Conservation (phyloP, 345 rosid genomes). For the Anastatica hierochuntica region DNA sequence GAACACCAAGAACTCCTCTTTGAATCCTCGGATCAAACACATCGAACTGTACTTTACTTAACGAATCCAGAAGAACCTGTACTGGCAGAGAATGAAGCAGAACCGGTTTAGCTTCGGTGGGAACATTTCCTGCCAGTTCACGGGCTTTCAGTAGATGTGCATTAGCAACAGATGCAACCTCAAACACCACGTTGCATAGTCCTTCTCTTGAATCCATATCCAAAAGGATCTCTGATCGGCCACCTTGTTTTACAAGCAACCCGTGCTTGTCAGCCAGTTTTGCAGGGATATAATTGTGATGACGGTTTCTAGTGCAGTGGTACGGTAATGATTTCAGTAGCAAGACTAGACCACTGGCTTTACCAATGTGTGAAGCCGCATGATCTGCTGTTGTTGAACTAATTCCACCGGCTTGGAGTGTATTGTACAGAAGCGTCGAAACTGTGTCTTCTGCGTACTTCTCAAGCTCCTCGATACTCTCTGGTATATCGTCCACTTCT, state of each 20-base stretch:
- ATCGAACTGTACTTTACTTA: constrained; percentile 57
- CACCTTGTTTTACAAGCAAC: constrained; percentile 52
- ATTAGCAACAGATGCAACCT: constrained; percentile 84
- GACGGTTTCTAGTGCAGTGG: constrained; percentile 66
- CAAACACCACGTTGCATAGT: constrained; percentile 56
- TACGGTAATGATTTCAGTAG: constrained; percentile 71
- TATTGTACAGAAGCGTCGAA: constrained; percentile 68
- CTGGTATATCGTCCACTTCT: constrained; percentile 57
- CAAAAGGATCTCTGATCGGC: constrained; percentile 41
- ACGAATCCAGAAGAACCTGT: constrained; percentile 56
- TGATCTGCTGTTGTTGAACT: constrained; percentile 75
- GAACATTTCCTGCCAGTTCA: constrained; percentile 50
- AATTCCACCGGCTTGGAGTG: constrained; percentile 82
- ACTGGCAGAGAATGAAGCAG: constrained; percentile 74
- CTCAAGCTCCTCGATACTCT: constrained; percentile 60
- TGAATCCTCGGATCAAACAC: constrained; percentile 73
- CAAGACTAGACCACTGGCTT: constrained; percentile 85
- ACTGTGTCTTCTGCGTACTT: constrained; percentile 78
- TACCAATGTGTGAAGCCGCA: constrained; percentile 85
- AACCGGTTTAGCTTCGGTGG: constrained; percentile 59
- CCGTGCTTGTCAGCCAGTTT: constrained; percentile 71
- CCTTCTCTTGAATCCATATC: constrained; percentile 58
- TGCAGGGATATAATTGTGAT: constrained; percentile 52
- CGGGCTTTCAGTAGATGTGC: constrained; percentile 76
- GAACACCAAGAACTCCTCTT: constrained; percentile 62